Evolutionary conservation across 129 eudicot species (phyloP), one percentile per base, ranked within the genome.

Genomic region (Ambrosia trifida): DNA sequence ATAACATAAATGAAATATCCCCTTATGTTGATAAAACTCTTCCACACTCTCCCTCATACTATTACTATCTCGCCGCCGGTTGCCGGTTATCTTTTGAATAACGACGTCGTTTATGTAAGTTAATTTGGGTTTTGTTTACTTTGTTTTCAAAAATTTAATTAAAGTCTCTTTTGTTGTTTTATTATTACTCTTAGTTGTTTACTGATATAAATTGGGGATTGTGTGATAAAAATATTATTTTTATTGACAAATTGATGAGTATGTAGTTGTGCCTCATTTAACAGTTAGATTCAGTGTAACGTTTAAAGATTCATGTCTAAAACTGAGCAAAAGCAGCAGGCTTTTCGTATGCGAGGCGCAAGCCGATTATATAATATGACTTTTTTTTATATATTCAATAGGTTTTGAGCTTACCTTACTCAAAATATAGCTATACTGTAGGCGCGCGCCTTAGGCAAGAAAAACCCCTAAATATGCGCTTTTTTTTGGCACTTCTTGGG

Each of bases 31-130:
- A 67, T 43, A 6, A 12, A 50, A 14, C 44, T 67, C 5, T 9
- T n/a, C 20, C 17, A 13, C 24, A 31, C 53, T 16, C 32, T 9
- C 62, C 13, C 19, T 69, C 33, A 16, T 18, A 50, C 13, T 33
- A 18, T 51, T 3, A n/a, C n/a, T n/a, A n/a, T n/a, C n/a, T 35
- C 36, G 73, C 47, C 73, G 73, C 62, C 73, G 73, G 73, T 56
- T 13, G 7, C 47, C 28, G 24, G 19, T 3, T 35, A 62, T 68
- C 56, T 14, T 20, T 20, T 32, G 6, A n/a, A 13, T 16, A 4
- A 36, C 4, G n/a, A 44, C 33, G 38, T 19, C 33, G 38, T 19
- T 28, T n/a, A 30, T 10, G 16, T 59, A 5, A 59, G 19, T 31
- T 17, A 7, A 28, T 57, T 58, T 28, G 36, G 38, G 17, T 31